These are phyloP conservation scores for Aspergillus neotritici DNA, from an alignment of 2,329 filamentous ascomycete genomes.

Conservation along the genomic window DNA sequence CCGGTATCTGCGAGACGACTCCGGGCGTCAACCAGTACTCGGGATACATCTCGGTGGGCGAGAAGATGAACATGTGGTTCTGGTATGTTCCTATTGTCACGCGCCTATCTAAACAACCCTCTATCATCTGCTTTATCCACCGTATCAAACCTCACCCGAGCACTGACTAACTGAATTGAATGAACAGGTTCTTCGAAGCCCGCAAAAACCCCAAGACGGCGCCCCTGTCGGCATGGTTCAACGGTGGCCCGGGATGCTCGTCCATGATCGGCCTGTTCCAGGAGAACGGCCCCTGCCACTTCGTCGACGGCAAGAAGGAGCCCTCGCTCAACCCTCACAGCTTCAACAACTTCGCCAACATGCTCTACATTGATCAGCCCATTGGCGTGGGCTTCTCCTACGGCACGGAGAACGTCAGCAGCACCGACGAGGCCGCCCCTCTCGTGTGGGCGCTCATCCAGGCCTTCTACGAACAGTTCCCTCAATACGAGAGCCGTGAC, in stretches of 20 bases:
- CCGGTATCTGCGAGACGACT: constrained; percentile 49
- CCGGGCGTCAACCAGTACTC: constrained; percentile 48
- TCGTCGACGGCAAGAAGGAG: constrained; percentile 34
- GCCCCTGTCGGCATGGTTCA: constrained; percentile 43
- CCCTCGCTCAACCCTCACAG: constrained; percentile 48
- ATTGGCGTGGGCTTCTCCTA: constrained; percentile 52
- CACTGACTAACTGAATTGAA: too few species aligned
- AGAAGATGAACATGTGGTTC: constrained; percentile 42
- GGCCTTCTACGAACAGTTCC: constrained; percentile 35
- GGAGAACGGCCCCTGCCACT: constrained; percentile 42
- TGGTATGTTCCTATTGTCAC: constrained; percentile 24
- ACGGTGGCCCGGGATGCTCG: constrained; percentile 45
- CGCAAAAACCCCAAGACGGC: constrained; percentile 41
- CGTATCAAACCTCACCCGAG: too few species aligned
- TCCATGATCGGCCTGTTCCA: constrained; percentile 39
- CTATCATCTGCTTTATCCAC: not conserved
- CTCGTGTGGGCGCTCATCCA: constrained; percentile 56
- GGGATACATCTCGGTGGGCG: constrained; percentile 47
- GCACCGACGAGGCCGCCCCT: constrained; percentile 44
- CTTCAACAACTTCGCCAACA: constrained; percentile 57
- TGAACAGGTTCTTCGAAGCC: constrained; percentile 43
- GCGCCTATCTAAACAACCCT: not conserved
- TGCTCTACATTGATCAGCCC: constrained; percentile 63
- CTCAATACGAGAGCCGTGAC: constrained; percentile 35
- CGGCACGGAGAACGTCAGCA: constrained; percentile 28